phyloP scores from a whole-genome alignment of 257 asterid species.

The Scutellaria galericulata region DNA sequence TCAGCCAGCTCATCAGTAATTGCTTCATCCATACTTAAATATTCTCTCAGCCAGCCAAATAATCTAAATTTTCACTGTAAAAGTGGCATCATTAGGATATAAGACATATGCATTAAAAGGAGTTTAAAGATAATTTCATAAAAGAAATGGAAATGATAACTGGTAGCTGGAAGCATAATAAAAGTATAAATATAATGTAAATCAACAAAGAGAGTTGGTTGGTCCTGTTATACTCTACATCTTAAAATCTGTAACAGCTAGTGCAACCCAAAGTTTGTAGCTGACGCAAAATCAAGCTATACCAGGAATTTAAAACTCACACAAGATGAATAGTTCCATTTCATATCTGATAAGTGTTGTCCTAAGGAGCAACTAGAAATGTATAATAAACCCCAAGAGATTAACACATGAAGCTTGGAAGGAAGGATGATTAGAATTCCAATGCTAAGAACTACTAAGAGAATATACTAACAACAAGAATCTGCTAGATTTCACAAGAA shows the following conservation, averaged over 20 bases:
- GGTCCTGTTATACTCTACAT: slow-evolving; percentile 6
- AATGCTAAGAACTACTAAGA: slow-evolving; percentile 19
- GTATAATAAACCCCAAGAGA: not conserved
- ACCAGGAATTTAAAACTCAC: slow-evolving; percentile 19
- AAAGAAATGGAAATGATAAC: not conserved
- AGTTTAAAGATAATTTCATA: not conserved
- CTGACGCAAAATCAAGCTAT: slow-evolving; percentile 28
- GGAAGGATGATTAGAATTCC: not conserved
- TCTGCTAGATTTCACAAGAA: slow-evolving; percentile 4
- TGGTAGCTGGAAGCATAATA: slow-evolving; percentile 10
- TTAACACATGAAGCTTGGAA: slow-evolving; percentile 7
- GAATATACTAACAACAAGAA: slow-evolving; percentile 3
- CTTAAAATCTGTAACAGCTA: slow-evolving; percentile 9
- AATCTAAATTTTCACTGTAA: slow-evolving; percentile 34
- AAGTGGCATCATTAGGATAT: slow-evolving; percentile 14
- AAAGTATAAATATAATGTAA: slow-evolving; percentile 6
- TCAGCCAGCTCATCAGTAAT: slow-evolving; percentile 51
- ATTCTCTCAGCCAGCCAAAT: slow-evolving; percentile 35
- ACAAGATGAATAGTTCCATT: slow-evolving; percentile 14
- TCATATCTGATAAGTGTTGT: not conserved
- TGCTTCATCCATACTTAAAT: slow-evolving; percentile 52
- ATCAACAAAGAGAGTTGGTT: not conserved
- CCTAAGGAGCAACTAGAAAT: slow-evolving; percentile 3
- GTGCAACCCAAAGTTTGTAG: slow-evolving; percentile 23
- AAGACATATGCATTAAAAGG: slow-evolving; percentile 19